Percentiles rank a stretch among this genome's conserved stretches.
phyloP scores from a whole-genome alignment of 768 basidiomycete genomes.

The Saitozyma sp. region DNA sequence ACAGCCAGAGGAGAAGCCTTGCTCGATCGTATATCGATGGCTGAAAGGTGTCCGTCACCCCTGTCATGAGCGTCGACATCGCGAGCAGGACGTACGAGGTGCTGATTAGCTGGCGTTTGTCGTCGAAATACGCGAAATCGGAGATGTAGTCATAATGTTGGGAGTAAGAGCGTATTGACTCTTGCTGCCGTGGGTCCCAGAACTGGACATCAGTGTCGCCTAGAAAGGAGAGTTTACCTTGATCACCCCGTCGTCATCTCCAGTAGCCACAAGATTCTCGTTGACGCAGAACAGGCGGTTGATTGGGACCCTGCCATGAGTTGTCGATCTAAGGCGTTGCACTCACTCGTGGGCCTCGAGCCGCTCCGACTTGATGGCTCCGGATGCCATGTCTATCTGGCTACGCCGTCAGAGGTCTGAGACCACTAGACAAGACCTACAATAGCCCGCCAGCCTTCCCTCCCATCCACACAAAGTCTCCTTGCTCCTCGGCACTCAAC shows the following conservation, averaged over 20 bases:
- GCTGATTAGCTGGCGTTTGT: slow-evolving; percentile 78
- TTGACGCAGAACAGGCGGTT: slow-evolving; percentile 76
- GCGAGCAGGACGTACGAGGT: slow-evolving; percentile 67
- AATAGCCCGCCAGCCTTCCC: slow-evolving; percentile 78
- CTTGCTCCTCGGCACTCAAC: slow-evolving; percentile 67
- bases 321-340: not conserved
- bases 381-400: slow-evolving; percentile 30
- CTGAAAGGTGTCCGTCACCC: slow-evolving; percentile 89
- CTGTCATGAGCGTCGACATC: slow-evolving; percentile 54
- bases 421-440: slow-evolving; percentile 62
- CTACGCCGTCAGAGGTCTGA: slow-evolving; percentile 63
- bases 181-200: slow-evolving; percentile 79
- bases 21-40: slow-evolving; percentile 84
- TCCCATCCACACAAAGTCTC: slow-evolving; percentile 68
- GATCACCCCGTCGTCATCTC: slow-evolving; percentile 91
- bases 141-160: slow-evolving; percentile 96
- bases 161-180: slow-evolving; percentile 66
- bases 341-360: slow-evolving; percentile 46
- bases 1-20: slow-evolving; percentile 74
- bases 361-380: slow-evolving; percentile 36
- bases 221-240: slow-evolving; percentile 60
- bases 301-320: slow-evolving; percentile 65
- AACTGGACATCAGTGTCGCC: slow-evolving; percentile 59
- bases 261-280: slow-evolving; percentile 73
- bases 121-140: slow-evolving; percentile 81